Percentiles rank a stretch among this genome's conserved stretches.
Conservation (phyloP, 805 yeast genomes). For the Cyberlindnera mycetangii region DNA sequence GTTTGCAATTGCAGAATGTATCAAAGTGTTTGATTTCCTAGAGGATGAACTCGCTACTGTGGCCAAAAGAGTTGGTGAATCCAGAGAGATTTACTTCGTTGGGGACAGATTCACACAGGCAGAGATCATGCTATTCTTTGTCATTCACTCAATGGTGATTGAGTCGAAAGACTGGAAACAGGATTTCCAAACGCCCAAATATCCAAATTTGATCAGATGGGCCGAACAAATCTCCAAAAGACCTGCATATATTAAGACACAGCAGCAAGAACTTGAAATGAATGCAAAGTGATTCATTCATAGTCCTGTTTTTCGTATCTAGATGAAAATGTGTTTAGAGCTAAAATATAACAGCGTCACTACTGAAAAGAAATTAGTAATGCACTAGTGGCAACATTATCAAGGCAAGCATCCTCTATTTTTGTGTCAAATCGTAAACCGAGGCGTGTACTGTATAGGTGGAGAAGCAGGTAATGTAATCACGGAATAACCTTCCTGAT, state of each 20-base stretch:
- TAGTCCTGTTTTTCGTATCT: too few relatives aligned
- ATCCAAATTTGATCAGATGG: constrained; percentile 1
- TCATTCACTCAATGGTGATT: constrained; percentile 26
- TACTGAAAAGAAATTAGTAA: too few relatives aligned
- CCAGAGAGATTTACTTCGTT: constrained; percentile 37
- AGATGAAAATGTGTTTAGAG: too few relatives aligned
- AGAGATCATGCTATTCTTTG: constrained; percentile 49
- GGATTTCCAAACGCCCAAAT: neutral
- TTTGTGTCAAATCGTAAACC: too few relatives aligned
- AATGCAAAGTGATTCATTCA: too few relatives aligned
- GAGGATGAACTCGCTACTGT: constrained; percentile 28
- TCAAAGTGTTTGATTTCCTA: constrained; percentile 41
- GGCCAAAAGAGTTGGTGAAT: neutral
- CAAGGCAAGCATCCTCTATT: too few relatives aligned
- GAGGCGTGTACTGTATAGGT: too few relatives aligned
- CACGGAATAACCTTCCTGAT: neutral
- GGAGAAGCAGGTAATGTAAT: too few relatives aligned
- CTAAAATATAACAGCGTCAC: too few relatives aligned
- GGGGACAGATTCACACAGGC: constrained; percentile 49
- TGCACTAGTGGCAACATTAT: too few relatives aligned
- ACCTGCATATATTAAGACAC: neutral
- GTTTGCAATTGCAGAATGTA: constrained; percentile 22
- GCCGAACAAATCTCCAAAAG: neutral
- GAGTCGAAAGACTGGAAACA: constrained; percentile 13
- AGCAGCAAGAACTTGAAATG: neutral